These are phyloP conservation scores for Lactarius sp. DNA, from an alignment of 768 basidiomycete species.

Conservation along the genomic window DNA sequence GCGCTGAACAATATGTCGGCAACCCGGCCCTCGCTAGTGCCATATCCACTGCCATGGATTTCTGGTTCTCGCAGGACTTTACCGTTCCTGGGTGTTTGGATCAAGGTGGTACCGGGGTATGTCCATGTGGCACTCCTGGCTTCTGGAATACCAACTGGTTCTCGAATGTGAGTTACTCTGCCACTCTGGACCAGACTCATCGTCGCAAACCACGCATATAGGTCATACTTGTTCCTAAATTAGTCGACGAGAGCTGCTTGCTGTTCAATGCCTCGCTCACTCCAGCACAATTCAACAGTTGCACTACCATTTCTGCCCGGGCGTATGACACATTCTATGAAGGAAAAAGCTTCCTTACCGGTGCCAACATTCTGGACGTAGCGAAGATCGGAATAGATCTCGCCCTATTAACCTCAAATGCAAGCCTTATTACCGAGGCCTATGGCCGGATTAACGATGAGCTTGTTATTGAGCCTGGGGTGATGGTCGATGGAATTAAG, in stretches of 20 bases:
- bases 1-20: conserved; percentile 17
- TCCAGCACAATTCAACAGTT: conserved; percentile 11
- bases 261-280: conserved; percentile 22
- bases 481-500: conserved; percentile 56
- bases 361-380: conserved; percentile 63
- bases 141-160: conserved; percentile 26
- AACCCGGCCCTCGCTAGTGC: conserved; percentile 22
- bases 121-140: conserved; percentile 32
- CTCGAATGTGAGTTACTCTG: conserved; percentile 18
- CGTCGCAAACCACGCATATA: neutral
- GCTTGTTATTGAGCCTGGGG: conserved; percentile 43
- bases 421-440: conserved; percentile 44
- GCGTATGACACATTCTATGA: conserved; percentile 24
- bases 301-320: conserved; percentile 20
- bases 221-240: conserved; percentile 24
- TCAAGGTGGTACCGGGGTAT: conserved; percentile 27
- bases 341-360: conserved; percentile 43
- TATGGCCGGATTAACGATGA: conserved; percentile 49
- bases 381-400: conserved; percentile 37
- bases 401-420: conserved; percentile 31
- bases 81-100: conserved; percentile 30
- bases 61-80: conserved; percentile 33
- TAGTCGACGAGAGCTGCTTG: conserved; percentile 23
- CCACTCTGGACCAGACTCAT: neutral
- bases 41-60: conserved; percentile 29